Evolutionary conservation across 345 rosid species (phyloP).

Genomic region (Litchi chinensis): DNA sequence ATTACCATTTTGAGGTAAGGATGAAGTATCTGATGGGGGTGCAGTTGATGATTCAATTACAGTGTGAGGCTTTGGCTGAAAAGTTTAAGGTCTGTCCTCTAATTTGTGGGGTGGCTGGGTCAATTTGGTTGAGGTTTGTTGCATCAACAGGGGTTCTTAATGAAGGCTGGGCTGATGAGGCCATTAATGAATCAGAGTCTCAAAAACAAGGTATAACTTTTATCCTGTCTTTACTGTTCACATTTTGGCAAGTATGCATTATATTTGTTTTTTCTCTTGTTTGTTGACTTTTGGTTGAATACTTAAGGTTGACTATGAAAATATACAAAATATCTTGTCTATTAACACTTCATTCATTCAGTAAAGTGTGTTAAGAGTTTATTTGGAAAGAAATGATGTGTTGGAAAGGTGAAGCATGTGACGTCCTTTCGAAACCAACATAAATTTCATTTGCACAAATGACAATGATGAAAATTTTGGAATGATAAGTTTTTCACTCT

Average conservation of each 20-base stretch:
- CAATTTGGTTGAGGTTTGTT: conserved; percentile 59
- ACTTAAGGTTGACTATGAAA: neutral
- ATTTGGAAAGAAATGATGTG: too few relatives aligned
- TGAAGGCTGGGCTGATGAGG: conserved; percentile 66
- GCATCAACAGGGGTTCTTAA: conserved; percentile 49
- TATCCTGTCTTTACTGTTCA: neutral
- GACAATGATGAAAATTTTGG: neutral
- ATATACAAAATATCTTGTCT: neutral
- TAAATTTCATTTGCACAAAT: neutral
- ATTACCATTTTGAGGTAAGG: conserved; percentile 65
- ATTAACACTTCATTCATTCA: neutral
- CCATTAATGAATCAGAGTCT: conserved; percentile 54
- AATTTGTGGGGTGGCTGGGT: conserved; percentile 59
- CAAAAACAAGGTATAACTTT: conserved; percentile 36
- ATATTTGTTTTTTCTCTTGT: neutral
- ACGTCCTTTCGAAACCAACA: neutral
- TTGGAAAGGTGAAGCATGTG: neutral
- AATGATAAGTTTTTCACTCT: neutral
- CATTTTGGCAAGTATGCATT: neutral
- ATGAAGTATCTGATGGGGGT: conserved; percentile 68
- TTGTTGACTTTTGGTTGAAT: neutral
- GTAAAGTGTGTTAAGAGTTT: neutral
- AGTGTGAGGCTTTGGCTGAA: conserved; percentile 72
- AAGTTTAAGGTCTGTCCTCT: conserved; percentile 59
- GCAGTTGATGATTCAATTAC: conserved; percentile 66